Evolutionary conservation across 2,329 filamentous ascomycete genomes (phyloP), one percentile per base, ranked within the genome.

Genomic region (Fusarium sp.): DNA sequence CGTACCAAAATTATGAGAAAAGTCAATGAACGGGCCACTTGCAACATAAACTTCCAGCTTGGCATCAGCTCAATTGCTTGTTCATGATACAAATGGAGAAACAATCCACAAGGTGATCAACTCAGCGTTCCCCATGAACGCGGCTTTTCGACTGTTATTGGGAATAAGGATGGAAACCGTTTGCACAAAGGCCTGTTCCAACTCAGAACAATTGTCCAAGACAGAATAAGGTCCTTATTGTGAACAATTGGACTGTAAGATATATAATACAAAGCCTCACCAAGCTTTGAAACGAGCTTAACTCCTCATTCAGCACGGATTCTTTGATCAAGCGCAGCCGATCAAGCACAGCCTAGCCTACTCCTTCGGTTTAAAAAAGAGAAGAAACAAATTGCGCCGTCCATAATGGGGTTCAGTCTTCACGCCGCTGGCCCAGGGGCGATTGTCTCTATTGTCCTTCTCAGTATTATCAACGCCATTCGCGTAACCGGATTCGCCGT

Each of bases 1-100:
- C 1, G n/a, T 38, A 7, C 19, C 19, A 12, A n/a, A 16, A 4
- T 8, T 12, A 38, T n/a, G 9, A 21, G 5, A 5, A 25, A 27
- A 5, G 2, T 12, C 12, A 37, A 21, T 27, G 14, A 21, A 10
- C 14, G 7, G 19, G 18, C 0, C 1, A n/a, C 5, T 38, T 6
- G 11, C 19, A n/a, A 7, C 12, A 51, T 3, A 21, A 4, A 7
- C 19, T 38, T 10, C 4, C 33, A 52, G 14, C 19, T 21, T 52
- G 19, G 19, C 31, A n/a, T 27, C 19, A 27, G 19, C 23, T 38
- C 14, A 10, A 21, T 12, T 7, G 10, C 23, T n/a, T 21, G 33
- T 54, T 54, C 33, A 12, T 10, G 4, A 4, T 18, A 14, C 7
- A 38, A 3, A 3, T 5, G 3, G 2, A 27, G 14, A 39, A 7